These are phyloP conservation scores for Dactylellina sp. DNA, from an alignment of 2,329 filamentous ascomycete genomes.

Conservation along the genomic window DNA sequence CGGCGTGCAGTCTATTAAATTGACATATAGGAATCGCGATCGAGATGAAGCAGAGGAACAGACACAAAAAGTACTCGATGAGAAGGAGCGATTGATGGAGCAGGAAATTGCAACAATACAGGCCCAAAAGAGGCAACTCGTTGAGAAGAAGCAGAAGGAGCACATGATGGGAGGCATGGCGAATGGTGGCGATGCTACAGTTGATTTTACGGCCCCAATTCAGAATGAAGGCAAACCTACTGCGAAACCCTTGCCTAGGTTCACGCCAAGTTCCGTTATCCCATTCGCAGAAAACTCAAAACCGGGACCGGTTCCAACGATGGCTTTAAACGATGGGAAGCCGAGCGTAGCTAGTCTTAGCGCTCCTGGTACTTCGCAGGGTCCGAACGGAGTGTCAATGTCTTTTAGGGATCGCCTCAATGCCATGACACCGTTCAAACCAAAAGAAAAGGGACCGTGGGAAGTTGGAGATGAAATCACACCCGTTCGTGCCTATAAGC, in stretches of 20 bases:
- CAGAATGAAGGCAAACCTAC: slow-evolving; percentile 13
- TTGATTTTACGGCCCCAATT: slow-evolving; percentile 1
- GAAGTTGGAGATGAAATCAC: slow-evolving; percentile 35
- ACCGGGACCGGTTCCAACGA: neutral
- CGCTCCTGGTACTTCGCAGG: neutral
- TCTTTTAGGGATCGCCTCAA: slow-evolving; percentile 40
- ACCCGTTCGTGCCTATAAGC: slow-evolving; percentile 46
- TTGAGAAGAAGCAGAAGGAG: slow-evolving; percentile 17
- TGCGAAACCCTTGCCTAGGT: slow-evolving; percentile 14
- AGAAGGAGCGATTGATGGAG: slow-evolving; percentile 27
- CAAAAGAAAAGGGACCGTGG: slow-evolving; percentile 31
- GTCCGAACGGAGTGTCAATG: slow-evolving; percentile 11
- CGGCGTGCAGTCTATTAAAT: slow-evolving; percentile 74
- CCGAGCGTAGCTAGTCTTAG: neutral
- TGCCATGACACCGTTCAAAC: slow-evolving; percentile 39
- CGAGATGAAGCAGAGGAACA: slow-evolving; percentile 36
- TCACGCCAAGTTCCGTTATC: slow-evolving; percentile 13
- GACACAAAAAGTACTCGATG: slow-evolving; percentile 24
- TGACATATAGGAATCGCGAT: slow-evolving; percentile 61
- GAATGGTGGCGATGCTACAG: neutral
- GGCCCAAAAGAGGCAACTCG: slow-evolving; percentile 18
- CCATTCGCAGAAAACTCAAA: slow-evolving; percentile 30
- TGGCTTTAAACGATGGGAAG: slow-evolving; percentile 8
- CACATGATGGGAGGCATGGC: neutral
- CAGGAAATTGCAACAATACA: slow-evolving; percentile 25